Evolutionary conservation across 139 green algal species (phyloP).

Genomic region (Haematococcus lacustris): DNA sequence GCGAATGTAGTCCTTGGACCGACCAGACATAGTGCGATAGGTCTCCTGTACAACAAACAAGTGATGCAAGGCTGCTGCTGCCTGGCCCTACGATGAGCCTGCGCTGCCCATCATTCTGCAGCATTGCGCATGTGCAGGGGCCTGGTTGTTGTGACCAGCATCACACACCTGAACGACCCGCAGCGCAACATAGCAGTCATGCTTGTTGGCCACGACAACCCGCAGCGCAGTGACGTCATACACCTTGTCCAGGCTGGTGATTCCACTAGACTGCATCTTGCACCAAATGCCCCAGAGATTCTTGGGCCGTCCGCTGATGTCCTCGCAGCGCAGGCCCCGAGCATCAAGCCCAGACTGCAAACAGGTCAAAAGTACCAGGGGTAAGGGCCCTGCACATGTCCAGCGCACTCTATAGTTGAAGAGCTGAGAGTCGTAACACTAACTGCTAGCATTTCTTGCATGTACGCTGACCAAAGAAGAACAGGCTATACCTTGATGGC

Average conservation of each 20-base stretch:
- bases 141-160: too few relatives aligned
- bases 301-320: conserved; percentile 85
- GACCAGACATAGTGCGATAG: conserved; percentile 31
- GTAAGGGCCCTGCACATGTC: too few relatives aligned
- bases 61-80: too few relatives aligned
- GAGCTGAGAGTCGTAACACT: too few relatives aligned
- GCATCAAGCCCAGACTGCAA: conserved; percentile 16
- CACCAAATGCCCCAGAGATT: conserved; percentile 82
- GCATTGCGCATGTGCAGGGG: too few relatives aligned
- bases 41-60: conserved; percentile 13
- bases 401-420: too few relatives aligned
- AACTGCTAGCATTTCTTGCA: too few relatives aligned
- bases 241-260: conserved; percentile 31
- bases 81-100: too few relatives aligned
- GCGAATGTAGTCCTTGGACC: conserved; percentile 84
- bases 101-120: too few relatives aligned
- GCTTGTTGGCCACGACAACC: conserved; percentile 75
- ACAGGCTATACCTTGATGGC: conserved; percentile 34
- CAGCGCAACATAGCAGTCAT: conserved; percentile 81
- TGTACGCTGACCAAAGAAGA: too few relatives aligned
- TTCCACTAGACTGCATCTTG: conserved; percentile 66
- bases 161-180: conserved; percentile 42
- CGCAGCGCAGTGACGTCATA: conserved; percentile 79
- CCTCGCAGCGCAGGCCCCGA: conserved; percentile 40
- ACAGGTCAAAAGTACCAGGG: too few relatives aligned